These are phyloP conservation scores for Starmerella cellae DNA, from an alignment of 805 yeast species.

Conservation along the genomic window DNA sequence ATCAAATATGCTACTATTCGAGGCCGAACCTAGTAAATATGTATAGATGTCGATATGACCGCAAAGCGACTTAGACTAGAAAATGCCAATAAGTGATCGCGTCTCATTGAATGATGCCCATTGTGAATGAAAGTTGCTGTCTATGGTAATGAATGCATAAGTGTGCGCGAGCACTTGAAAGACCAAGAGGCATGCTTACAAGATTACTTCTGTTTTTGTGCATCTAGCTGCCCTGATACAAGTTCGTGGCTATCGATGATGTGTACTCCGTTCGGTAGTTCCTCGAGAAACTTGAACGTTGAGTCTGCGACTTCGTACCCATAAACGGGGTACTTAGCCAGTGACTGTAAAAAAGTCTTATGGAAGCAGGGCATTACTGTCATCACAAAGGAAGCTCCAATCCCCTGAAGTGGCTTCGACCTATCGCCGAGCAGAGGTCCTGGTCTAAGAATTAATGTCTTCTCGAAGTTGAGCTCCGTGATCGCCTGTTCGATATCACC, in stretches of 20 bases:
- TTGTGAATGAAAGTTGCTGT: no score
- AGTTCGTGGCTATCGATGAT: constrained; percentile 16
- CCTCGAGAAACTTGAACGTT: constrained; percentile 35
- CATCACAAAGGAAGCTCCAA: constrained; percentile 27
- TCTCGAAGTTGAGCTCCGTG: constrained; percentile 47
- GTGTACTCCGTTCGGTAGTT: constrained; percentile 22
- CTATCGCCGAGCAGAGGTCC: constrained; percentile 56
- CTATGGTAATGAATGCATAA: no score
- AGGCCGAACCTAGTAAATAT: no score
- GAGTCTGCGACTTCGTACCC: constrained; percentile 56
- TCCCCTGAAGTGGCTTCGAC: constrained; percentile 21
- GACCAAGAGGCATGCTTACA: no score
- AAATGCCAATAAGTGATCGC: no score
- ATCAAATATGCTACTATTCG: no score
- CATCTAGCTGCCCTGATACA: constrained; percentile 4
- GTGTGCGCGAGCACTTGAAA: no score
- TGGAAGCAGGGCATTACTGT: constrained; percentile 26
- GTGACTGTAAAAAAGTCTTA: constrained; percentile 25
- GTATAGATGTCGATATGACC: no score
- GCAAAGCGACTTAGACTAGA: no score
- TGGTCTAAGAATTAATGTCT: constrained; percentile 64
- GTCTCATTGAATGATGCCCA: no score
- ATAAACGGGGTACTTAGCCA: constrained; percentile 35
- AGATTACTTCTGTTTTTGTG: no score
- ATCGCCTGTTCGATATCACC: constrained; percentile 66